These are phyloP conservation scores for Aureobasidium sp. DNA, from an alignment of 2,329 filamentous ascomycete species.

Conservation along the genomic window DNA sequence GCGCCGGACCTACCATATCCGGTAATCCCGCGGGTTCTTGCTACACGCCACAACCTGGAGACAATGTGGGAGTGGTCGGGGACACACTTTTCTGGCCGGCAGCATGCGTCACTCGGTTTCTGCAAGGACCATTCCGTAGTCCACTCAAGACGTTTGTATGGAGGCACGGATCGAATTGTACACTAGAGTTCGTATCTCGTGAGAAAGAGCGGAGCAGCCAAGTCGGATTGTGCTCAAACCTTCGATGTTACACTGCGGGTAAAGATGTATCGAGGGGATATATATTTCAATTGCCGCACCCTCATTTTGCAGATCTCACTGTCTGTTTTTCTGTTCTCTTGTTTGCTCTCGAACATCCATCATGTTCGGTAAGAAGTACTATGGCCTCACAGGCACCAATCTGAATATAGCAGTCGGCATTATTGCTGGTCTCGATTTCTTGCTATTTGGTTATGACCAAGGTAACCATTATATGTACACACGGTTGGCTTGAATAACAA, in stretches of 20 bases:
- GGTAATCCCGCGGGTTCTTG: not conserved
- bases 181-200: not conserved
- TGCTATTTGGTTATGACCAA: conserved; percentile 34
- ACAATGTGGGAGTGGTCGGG: conserved; percentile 5
- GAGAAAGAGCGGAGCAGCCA: conserved; percentile 3
- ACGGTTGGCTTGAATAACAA: not conserved
- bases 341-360: not conserved
- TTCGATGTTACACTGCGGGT: not conserved
- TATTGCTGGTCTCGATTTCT: conserved; percentile 37
- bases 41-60: conserved; percentile 3
- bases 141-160: not conserved
- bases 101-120: not conserved
- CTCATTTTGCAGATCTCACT: not conserved
- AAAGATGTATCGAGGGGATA: not conserved
- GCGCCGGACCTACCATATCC: not conserved
- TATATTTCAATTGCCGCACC: not conserved
- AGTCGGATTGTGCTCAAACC: not conserved
- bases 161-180: not conserved
- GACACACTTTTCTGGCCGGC: not conserved
- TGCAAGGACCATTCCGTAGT: not conserved
- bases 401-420: conserved; percentile 38
- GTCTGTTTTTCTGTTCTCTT: not conserved
- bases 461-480: not conserved
- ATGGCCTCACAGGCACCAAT: conserved; percentile 35
- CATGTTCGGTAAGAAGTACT: conserved; percentile 24